A percentile compares a stretch with the other conserved stretches of the same genome.
These are phyloP conservation scores for Metarhizium rileyi DNA, from an alignment of 2,329 filamentous ascomycete genomes.

Conservation along the genomic window DNA sequence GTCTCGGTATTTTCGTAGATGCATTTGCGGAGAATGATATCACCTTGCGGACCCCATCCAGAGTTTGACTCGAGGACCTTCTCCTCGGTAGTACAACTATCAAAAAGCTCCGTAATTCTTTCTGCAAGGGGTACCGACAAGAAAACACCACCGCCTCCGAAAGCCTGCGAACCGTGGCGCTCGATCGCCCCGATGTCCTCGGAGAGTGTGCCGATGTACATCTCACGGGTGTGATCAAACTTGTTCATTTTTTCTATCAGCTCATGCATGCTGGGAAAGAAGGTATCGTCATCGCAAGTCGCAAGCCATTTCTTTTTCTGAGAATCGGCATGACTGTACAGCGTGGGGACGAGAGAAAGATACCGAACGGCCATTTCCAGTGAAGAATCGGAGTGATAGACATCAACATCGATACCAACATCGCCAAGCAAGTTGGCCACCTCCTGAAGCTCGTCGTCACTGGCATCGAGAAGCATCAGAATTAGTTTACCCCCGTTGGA, in stretches of 20 bases:
- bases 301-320: conserved; percentile 47
- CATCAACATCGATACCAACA: conserved; percentile 46
- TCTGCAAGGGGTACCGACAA: conserved; percentile 41
- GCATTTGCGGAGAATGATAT: conserved; percentile 52
- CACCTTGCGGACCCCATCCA: conserved; percentile 50
- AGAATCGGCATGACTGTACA: conserved; percentile 42
- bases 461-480: conserved; percentile 43
- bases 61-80: conserved; percentile 46
- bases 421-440: conserved; percentile 35
- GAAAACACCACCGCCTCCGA: conserved; percentile 55
- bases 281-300: conserved; percentile 56
- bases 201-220: conserved; percentile 53
- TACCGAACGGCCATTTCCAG: conserved; percentile 51
- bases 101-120: conserved; percentile 34
- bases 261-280: conserved; percentile 49
- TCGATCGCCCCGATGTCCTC: conserved; percentile 51
- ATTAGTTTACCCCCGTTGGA: conserved; percentile 49
- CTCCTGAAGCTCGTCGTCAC: conserved; percentile 38
- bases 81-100: conserved; percentile 35
- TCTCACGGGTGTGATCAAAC: conserved; percentile 40
- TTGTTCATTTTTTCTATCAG: conserved; percentile 40
- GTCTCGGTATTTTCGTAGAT: conserved; percentile 53
- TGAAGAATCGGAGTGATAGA: conserved; percentile 42
- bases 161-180: conserved; percentile 53
- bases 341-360: conserved; percentile 41